A percentile compares a stretch with the other conserved stretches of the same genome.
These are phyloP conservation scores for Coemansia sp. DNA, from an alignment of 192 early-diverging fungal species.

Conservation along the genomic window DNA sequence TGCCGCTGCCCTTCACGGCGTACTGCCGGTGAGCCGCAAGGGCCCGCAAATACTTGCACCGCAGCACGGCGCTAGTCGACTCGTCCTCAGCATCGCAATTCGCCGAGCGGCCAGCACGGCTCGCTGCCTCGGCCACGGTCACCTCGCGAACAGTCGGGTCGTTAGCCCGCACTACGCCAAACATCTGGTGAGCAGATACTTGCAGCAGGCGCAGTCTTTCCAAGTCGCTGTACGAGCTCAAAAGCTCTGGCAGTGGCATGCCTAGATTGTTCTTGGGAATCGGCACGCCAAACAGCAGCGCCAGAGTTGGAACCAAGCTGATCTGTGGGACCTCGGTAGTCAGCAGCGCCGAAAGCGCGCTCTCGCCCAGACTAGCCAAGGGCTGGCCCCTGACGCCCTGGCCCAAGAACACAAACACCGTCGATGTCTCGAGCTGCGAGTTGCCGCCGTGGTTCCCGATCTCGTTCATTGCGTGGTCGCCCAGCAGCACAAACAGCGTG, in stretches of 20 bases:
- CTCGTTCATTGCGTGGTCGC: conserved; percentile 88
- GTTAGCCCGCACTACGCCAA: conserved; percentile 40
- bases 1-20: background rate
- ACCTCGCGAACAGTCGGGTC: conserved; percentile 9
- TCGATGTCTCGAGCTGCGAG: conserved; percentile 56
- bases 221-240: conserved; percentile 21
- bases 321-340: conserved; percentile 45
- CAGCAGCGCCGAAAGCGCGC: conserved; percentile 33
- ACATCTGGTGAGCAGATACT: conserved; percentile 66
- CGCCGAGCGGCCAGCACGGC: background rate
- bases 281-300: conserved; percentile 57
- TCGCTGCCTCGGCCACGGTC: background rate
- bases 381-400: conserved; percentile 22
- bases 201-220: conserved; percentile 60
- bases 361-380: conserved; percentile 15
- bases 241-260: conserved; percentile 42
- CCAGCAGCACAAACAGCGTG: conserved; percentile 75
- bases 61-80: conserved; percentile 6
- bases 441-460: conserved; percentile 62
- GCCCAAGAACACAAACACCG: conserved; percentile 56
- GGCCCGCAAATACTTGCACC: conserved; percentile 45
- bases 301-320: conserved; percentile 52
- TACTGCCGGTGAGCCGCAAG: conserved; percentile 14
- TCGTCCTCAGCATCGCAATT: conserved; percentile 9
- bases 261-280: conserved; percentile 59